These are phyloP conservation scores for Dactylellina leptospora DNA, from an alignment of 2,329 filamentous ascomycete genomes.

Conservation along the genomic window DNA sequence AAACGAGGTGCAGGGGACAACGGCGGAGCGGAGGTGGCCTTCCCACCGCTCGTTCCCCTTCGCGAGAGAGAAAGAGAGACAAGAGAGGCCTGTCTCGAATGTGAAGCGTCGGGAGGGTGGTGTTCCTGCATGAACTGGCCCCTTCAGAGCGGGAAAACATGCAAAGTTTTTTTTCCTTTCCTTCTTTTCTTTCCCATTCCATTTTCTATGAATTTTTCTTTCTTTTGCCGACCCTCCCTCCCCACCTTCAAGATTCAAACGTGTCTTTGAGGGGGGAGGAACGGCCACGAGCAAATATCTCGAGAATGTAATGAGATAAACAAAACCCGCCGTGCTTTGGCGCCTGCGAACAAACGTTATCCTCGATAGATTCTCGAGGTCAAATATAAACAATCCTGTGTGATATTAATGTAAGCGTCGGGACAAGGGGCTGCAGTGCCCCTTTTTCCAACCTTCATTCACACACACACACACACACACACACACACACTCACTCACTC, in stretches of 20 bases:
- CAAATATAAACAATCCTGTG: too few species aligned
- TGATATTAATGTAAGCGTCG: too few species aligned
- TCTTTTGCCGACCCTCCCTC: too few species aligned
- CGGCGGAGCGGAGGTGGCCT: conserved; percentile 38
- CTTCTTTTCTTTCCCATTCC: too few species aligned
- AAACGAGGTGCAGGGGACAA: conserved; percentile 31
- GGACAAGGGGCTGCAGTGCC: conserved; percentile 41
- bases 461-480: not conserved
- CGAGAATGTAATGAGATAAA: not conserved
- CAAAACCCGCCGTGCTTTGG: too few species aligned
- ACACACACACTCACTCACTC: not conserved
- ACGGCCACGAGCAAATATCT: too few species aligned
- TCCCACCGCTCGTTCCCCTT: conserved; percentile 26
- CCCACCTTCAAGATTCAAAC: not conserved
- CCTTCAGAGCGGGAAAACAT: conserved; percentile 6
- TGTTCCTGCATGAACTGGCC: conserved; percentile 44
- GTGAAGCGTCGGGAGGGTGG: conserved; percentile 31
- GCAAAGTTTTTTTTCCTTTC: too few species aligned
- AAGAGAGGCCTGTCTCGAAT: conserved; percentile 42
- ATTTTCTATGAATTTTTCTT: too few species aligned
- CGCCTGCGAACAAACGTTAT: too few species aligned
- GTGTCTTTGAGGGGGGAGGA: not conserved
- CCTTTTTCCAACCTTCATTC: conserved; percentile 16
- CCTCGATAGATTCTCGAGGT: too few species aligned
- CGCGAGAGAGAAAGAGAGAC: conserved; percentile 4